A percentile compares a stretch with the other conserved stretches of the same genome.
Conservation (phyloP, 768 basidiomycete genomes). For the Russula virescens region DNA sequence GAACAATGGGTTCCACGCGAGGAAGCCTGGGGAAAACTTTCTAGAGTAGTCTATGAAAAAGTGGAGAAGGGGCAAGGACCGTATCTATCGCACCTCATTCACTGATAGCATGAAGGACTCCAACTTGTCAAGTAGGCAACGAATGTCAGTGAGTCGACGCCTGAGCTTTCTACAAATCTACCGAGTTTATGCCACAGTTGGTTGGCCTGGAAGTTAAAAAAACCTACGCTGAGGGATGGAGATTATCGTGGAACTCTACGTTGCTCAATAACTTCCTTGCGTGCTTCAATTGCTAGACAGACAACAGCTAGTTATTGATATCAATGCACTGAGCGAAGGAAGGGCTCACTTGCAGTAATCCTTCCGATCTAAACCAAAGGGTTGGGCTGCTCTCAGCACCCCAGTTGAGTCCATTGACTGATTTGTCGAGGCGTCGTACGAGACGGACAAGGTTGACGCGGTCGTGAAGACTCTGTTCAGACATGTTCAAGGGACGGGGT, state of each 20-base stretch:
- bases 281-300: conserved; percentile 19
- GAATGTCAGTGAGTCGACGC: conserved; percentile 42
- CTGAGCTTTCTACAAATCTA: conserved; percentile 35
- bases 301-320: background rate
- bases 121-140: conserved; percentile 47
- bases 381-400: conserved; percentile 33
- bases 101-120: conserved; percentile 48
- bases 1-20: conserved; percentile 47
- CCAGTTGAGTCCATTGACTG: conserved; percentile 37
- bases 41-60: conserved; percentile 28
- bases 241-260: conserved; percentile 13
- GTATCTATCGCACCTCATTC: conserved; percentile 41
- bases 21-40: conserved; percentile 37
- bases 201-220: background rate
- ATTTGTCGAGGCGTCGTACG: conserved; percentile 54
- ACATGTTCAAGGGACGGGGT: no score
- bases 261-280: conserved; percentile 10
- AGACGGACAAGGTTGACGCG: conserved; percentile 63
- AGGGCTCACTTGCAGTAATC: conserved; percentile 47
- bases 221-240: conserved; percentile 11
- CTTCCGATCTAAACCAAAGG: conserved; percentile 52
- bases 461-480: conserved; percentile 40
- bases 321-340: background rate
- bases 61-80: background rate
- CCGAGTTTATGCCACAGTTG: background rate